Evolutionary conservation across 75 land plant genomes (phyloP).

Genomic region (Picea glauca): DNA sequence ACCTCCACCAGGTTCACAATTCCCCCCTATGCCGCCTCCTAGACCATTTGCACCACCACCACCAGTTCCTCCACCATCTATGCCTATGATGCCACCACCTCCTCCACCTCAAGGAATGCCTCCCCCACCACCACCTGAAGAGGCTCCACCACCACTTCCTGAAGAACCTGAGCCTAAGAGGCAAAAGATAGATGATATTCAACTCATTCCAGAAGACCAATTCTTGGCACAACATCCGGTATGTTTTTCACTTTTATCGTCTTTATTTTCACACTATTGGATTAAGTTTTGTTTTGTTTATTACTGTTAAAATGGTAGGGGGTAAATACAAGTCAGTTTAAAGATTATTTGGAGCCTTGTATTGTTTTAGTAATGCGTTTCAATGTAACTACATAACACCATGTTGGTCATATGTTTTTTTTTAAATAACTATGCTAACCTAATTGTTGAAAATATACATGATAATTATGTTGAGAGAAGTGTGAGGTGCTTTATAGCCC

Average conservation of each 20-base stretch:
- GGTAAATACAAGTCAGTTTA: no score
- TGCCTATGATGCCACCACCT: conserved; percentile 61
- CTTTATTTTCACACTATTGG: neutral
- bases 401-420: no score
- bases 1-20: conserved; percentile 72
- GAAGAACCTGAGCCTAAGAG: conserved; percentile 98
- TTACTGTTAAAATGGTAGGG: no score
- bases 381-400: no score
- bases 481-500: no score
- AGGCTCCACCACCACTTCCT: conserved; percentile 90
- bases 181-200: conserved; percentile 76
- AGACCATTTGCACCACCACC: conserved; percentile 49
- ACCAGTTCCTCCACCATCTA: conserved; percentile 64
- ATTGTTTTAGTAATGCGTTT: no score
- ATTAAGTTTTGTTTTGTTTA: no score
- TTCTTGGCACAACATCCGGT: conserved; percentile 96
- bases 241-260: conserved; percentile 10
- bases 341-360: no score
- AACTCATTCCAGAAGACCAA: conserved; percentile 91
- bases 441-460: no score
- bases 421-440: no score
- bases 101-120: conserved; percentile 79
- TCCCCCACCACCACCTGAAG: conserved; percentile 86
- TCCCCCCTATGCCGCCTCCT: conserved; percentile 47
- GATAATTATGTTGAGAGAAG: no score